A percentile compares a stretch with the other conserved stretches of the same genome.
Evolutionary conservation across 139 green algal genomes (phyloP).

Genomic region (Haematococcus sp.): DNA sequence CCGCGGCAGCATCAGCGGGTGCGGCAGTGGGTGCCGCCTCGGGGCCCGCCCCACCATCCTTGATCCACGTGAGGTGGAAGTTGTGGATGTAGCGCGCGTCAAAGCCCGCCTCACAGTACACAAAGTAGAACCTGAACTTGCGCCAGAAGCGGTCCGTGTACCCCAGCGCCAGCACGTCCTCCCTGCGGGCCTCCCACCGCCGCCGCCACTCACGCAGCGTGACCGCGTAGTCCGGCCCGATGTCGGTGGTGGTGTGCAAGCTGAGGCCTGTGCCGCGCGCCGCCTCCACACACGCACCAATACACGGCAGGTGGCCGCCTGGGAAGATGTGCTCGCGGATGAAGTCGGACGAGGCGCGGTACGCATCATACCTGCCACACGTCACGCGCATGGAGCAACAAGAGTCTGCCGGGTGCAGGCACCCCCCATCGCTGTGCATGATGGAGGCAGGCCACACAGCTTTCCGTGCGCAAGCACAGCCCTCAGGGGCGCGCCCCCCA

Average conservation of each 20-base stretch:
- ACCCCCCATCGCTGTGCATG: too few species aligned
- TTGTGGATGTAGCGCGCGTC: conserved; percentile 86
- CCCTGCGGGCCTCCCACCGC: conserved; percentile 44
- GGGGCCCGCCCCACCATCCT: conserved; percentile 19
- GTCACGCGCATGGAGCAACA: background rate
- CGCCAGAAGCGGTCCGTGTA: conserved; percentile 82
- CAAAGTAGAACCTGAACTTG: conserved; percentile 94
- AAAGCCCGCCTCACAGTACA: conserved; percentile 91
- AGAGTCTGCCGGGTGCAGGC: background rate
- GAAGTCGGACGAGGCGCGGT: conserved; percentile 90
- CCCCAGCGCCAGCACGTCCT: conserved; percentile 55
- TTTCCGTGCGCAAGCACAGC: too few species aligned
- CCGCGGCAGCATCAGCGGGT: background rate
- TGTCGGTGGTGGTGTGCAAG: conserved; percentile 61
- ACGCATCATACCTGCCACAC: conserved; percentile 79
- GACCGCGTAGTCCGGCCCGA: conserved; percentile 87
- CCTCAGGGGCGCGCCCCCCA: too few species aligned
- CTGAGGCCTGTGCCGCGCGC: conserved; percentile 31
- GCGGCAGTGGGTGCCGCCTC: background rate
- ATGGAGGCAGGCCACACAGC: too few species aligned
- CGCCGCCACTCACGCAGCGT: conserved; percentile 79
- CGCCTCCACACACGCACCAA: conserved; percentile 77
- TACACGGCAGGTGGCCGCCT: conserved; percentile 80
- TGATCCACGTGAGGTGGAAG: conserved; percentile 77
- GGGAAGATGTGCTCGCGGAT: conserved; percentile 98